phyloP scores from a whole-genome alignment of 257 asterid genomes.

The Jacaranda copaia region DNA sequence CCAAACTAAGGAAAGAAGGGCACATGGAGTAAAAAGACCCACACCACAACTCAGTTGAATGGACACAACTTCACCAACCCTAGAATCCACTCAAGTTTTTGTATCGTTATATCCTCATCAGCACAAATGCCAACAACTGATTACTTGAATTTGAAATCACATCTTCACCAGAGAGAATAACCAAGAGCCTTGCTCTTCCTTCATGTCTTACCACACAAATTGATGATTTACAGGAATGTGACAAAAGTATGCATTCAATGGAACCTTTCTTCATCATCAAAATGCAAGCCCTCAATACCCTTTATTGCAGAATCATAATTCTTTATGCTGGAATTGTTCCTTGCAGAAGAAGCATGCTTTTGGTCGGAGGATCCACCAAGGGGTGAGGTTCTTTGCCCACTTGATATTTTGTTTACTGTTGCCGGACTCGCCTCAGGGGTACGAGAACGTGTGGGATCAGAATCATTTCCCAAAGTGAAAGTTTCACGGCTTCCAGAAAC shows the following conservation, averaged over 20 bases:
- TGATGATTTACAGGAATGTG: slow-evolving; percentile 45
- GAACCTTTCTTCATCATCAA: slow-evolving; percentile 69
- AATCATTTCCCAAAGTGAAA: slow-evolving; percentile 61
- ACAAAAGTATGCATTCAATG: slow-evolving; percentile 37
- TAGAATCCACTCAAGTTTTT: slow-evolving; percentile 41
- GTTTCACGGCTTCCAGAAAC: slow-evolving; percentile 75
- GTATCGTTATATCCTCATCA: slow-evolving; percentile 37
- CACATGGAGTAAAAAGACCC: slow-evolving; percentile 54
- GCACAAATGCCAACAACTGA: slow-evolving; percentile 32
- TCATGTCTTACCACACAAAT: slow-evolving; percentile 40
- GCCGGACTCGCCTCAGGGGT: slow-evolving; percentile 83
- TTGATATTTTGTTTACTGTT: slow-evolving; percentile 56
- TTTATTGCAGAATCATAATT: slow-evolving; percentile 70
- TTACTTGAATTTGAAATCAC: slow-evolving; percentile 41
- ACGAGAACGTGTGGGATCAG: slow-evolving; percentile 71
- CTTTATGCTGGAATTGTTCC: slow-evolving; percentile 54
- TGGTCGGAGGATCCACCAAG: slow-evolving; percentile 74
- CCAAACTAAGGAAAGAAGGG: slow-evolving; percentile 41
- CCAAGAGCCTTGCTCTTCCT: slow-evolving; percentile 33
- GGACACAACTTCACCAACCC: slow-evolving; percentile 38
- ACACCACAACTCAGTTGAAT: slow-evolving; percentile 43
- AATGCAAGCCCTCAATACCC: slow-evolving; percentile 73
- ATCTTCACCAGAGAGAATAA: slow-evolving; percentile 26
- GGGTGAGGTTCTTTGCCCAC: slow-evolving; percentile 69
- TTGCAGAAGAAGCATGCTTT: slow-evolving; percentile 64